Percentiles rank a stretch among this genome's conserved stretches.
Conservation (phyloP, 2,329 filamentous ascomycete genomes). For the Fusarium metavorans region DNA sequence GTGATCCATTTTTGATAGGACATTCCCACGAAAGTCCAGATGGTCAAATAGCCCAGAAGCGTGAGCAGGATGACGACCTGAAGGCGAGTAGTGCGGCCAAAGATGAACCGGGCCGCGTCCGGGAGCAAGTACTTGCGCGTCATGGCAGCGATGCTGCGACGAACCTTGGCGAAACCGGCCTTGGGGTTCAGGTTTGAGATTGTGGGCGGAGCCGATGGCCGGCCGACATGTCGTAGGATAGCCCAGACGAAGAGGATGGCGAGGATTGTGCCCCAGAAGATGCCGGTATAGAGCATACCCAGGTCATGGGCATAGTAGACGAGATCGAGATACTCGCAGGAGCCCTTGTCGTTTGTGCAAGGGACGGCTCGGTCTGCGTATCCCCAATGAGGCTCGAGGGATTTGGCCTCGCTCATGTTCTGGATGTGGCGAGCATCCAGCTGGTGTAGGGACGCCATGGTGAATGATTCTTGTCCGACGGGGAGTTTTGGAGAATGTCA, state of each 20-base stretch:
- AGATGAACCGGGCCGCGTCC: constrained; percentile 67
- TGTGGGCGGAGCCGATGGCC: constrained; percentile 40
- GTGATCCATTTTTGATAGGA: constrained; percentile 77
- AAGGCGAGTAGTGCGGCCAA: constrained; percentile 75
- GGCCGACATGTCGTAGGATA: constrained; percentile 40
- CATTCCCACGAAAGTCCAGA: constrained; percentile 79
- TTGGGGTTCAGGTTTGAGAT: constrained; percentile 37
- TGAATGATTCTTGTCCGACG: neutral
- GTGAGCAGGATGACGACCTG: constrained; percentile 73
- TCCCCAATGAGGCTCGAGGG: constrained; percentile 59
- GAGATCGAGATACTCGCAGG: constrained; percentile 63
- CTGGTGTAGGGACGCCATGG: constrained; percentile 36
- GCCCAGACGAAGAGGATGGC: constrained; percentile 60
- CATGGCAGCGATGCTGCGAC: constrained; percentile 54
- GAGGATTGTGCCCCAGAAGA: constrained; percentile 61
- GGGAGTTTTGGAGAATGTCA: neutral
- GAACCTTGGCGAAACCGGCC: constrained; percentile 44
- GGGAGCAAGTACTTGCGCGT: constrained; percentile 69
- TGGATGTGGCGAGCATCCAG: constrained; percentile 55
- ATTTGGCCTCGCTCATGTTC: constrained; percentile 52
- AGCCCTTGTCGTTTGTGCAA: constrained; percentile 60
- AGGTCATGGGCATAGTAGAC: constrained; percentile 63
- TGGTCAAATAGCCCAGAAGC: constrained; percentile 70
- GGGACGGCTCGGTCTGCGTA: constrained; percentile 60
- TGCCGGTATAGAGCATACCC: constrained; percentile 63